A percentile compares a stretch with the other conserved stretches of the same genome.
Conservation (phyloP, 2,329 filamentous ascomycete species). For the Emergomyces pasteurianus region DNA sequence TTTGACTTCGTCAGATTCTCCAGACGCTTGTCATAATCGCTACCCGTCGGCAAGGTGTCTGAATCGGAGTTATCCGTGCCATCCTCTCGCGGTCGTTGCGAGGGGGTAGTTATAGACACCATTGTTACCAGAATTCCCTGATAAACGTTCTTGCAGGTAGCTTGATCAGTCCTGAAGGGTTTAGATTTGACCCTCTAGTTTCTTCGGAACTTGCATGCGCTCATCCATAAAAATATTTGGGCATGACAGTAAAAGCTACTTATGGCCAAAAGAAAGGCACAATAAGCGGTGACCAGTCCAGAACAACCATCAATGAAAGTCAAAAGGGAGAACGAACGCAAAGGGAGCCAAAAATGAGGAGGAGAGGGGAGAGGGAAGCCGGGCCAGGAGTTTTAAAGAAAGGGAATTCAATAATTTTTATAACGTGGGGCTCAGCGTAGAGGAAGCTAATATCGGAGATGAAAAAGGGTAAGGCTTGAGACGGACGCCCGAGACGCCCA, state of each 20-base stretch:
- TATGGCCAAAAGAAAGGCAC: not conserved
- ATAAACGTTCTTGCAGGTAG: not conserved
- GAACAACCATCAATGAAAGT: not conserved
- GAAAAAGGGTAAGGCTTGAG: not conserved
- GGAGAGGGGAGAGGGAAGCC: not conserved
- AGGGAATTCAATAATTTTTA: not conserved
- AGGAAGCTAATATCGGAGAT: not conserved
- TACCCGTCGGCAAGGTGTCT: conserved; percentile 14
- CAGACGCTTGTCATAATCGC: conserved; percentile 19
- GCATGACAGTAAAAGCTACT: not conserved
- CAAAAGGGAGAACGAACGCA: not conserved
- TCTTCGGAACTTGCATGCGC: not conserved
- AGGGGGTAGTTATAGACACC: not conserved
- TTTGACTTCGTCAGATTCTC: conserved; percentile 22
- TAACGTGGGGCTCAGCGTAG: not conserved
- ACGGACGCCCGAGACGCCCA: not conserved
- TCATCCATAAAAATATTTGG: not conserved
- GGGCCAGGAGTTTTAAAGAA: not conserved
- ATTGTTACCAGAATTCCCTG: not conserved
- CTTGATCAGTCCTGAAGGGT: not conserved
- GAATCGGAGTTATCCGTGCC: conserved; percentile 15
- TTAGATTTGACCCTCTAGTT: not conserved
- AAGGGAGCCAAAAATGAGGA: not conserved
- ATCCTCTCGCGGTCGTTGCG: not conserved
- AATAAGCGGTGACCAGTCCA: not conserved